Evolutionary conservation across 495 filamentous ascomycete genomes (phyloP).

Genomic region (Tuber brumale): DNA sequence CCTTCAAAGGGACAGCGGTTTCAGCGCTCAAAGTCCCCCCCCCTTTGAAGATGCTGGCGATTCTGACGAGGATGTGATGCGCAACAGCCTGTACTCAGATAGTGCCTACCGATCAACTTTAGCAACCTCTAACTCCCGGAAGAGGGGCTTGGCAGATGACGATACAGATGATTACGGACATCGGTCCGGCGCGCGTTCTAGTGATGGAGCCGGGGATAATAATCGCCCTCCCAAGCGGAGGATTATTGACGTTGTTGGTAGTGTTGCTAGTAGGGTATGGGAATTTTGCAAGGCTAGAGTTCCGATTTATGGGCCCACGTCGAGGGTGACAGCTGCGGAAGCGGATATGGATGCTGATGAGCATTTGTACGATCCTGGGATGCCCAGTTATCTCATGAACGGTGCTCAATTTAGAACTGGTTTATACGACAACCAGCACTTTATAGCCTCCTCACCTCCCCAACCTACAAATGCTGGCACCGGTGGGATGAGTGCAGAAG

Average conservation of each 20-base stretch:
- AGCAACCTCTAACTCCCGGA: constrained; percentile 20
- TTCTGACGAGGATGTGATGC: constrained; percentile 37
- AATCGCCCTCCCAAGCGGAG: constrained; percentile 30
- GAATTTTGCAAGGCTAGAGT: constrained; percentile 39
- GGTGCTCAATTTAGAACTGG: constrained; percentile 21
- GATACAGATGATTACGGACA: constrained; percentile 23
- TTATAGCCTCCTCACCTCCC: background rate
- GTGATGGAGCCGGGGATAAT: constrained; percentile 14
- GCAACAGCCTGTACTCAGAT: constrained; percentile 36
- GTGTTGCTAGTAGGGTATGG: constrained; percentile 40
- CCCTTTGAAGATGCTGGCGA: constrained; percentile 22
- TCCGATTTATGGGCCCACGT: constrained; percentile 26
- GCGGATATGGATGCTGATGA: constrained; percentile 6
- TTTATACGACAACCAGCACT: background rate
- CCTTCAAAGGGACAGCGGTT: constrained; percentile 15
- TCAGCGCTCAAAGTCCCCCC: constrained; percentile 17
- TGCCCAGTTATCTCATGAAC: constrained; percentile 12
- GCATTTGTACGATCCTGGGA: constrained; percentile 24
- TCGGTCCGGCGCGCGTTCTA: constrained; percentile 2
- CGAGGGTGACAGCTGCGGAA: constrained; percentile 13
- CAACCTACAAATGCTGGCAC: background rate
- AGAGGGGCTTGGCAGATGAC: constrained; percentile 35
- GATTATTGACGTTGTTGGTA: constrained; percentile 42
- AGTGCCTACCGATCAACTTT: constrained; percentile 34
- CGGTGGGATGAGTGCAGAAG: background rate